Evolutionary conservation across 2,329 filamentous ascomycete genomes (phyloP), one percentile per base, ranked within the genome.

Genomic region (Talaromyces sp.): DNA sequence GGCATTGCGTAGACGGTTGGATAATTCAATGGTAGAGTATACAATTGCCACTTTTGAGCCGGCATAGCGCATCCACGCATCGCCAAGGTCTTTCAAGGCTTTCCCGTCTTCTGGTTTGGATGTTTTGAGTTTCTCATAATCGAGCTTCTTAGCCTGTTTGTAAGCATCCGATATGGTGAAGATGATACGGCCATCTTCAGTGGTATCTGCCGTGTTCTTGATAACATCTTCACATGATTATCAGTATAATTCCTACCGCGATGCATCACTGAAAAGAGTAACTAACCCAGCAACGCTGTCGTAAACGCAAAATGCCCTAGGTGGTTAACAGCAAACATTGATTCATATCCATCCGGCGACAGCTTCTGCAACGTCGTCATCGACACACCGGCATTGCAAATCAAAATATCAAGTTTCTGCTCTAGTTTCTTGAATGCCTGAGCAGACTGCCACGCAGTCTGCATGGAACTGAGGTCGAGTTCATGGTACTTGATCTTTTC

Each of bases 381-480:
- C 25, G 60, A 62, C 9, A 62, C 60, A 33, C 60, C 60, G 0
- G 60, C 60, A 10, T 62, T 62, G 52, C 60, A 62, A n/a, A 62
- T 53, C 13, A 62, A n/a, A 9, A 62, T 59, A 53, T 62, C 60
- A 25, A 62, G 42, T 9, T 44, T 54, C 2, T 36, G 30, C 52
- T 62, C 60, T 4, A 47, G 6, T 4, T 54, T 57, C 33, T 49
- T 58, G 15, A 62, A 62, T 15, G 36, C 42, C n/a, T 58, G 56
- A 1, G 60, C 60, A 4, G 60, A 62, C 11, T 52, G 47, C 60
- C 60, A 62, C 25, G 60, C 60, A 10, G 19, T 30, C 39, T 56
- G 39, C 60, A 62, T 62, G 2, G 60, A 62, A 47, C 57, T 47
- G 7, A 62, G 25, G 17, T 62, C 60, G 5, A 62, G 60, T 1